Conservation (phyloP, 441 rosid genomes). For the Aquilaria agallochum region DNA sequence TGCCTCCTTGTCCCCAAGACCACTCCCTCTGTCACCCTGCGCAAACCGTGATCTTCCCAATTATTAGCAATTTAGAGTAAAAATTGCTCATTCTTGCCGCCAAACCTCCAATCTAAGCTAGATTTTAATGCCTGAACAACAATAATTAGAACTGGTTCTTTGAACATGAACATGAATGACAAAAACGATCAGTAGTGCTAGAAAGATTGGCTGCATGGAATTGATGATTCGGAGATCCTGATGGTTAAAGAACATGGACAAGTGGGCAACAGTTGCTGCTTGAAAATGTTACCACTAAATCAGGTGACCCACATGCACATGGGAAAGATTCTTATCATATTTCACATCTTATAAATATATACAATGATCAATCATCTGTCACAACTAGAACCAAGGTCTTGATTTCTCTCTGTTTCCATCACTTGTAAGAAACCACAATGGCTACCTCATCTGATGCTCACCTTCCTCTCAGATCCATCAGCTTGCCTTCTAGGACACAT, state of each 20-base stretch:
- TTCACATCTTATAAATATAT: conserved; percentile 20
- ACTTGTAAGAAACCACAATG: conserved; percentile 18
- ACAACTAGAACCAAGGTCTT: background rate
- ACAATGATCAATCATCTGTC: background rate
- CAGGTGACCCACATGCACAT: conserved; percentile 14
- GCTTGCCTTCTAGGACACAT: conserved; percentile 68
- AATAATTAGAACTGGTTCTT: conserved; percentile 9
- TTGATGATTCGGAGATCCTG: too few relatives aligned
- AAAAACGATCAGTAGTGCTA: background rate
- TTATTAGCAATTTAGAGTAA: background rate
- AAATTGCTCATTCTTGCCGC: conserved; percentile 1
- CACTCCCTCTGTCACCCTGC: conserved; percentile 8
- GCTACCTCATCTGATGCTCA: conserved; percentile 30
- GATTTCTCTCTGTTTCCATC: too few relatives aligned
- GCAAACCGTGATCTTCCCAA: too few relatives aligned
- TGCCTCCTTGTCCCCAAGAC: conserved; percentile 20
- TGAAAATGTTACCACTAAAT: conserved; percentile 10
- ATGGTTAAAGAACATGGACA: too few relatives aligned
- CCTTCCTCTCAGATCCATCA: conserved; percentile 57
- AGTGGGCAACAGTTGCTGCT: too few relatives aligned
- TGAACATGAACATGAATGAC: conserved; percentile 20
- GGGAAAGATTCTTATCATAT: conserved; percentile 8
- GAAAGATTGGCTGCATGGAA: background rate
- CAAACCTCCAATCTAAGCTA: conserved; percentile 14
- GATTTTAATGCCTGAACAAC: conserved; percentile 2